These are phyloP conservation scores for Moesziomyces sp. DNA, from an alignment of 1,284 basidiomycete species.

Conservation along the genomic window DNA sequence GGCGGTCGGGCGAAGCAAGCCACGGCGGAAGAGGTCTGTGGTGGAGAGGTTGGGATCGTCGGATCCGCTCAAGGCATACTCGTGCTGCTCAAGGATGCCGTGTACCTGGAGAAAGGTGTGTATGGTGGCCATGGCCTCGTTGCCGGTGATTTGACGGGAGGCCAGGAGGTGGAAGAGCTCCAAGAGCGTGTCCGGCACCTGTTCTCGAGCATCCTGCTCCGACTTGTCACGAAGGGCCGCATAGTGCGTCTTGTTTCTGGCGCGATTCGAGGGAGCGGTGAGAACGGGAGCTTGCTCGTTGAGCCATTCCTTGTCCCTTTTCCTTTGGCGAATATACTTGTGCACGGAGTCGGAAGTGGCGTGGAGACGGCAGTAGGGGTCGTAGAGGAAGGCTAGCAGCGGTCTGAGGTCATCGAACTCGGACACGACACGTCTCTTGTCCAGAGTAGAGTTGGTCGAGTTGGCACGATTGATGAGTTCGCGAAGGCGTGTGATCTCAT, in stretches of 20 bases:
- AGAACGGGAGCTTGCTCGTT: conserved; percentile 36
- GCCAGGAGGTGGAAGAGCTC: conserved; percentile 39
- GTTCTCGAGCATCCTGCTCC: conserved; percentile 22
- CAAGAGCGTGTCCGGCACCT: conserved; percentile 18
- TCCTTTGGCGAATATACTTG: conserved; percentile 28
- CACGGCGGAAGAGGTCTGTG: conserved; percentile 24
- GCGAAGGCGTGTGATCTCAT: conserved; percentile 42
- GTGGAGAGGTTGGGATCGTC: conserved; percentile 25
- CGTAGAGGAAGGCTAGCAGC: conserved; percentile 39
- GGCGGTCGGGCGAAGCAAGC: conserved; percentile 30
- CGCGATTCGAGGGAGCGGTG: conserved; percentile 18
- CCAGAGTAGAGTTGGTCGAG: conserved; percentile 39
- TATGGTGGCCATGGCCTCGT: conserved; percentile 35
- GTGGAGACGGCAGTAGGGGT: conserved; percentile 41
- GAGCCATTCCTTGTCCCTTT: conserved; percentile 34
- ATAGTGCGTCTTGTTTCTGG: conserved; percentile 12
- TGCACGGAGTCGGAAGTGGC: conserved; percentile 35
- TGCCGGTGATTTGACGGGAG: conserved; percentile 32
- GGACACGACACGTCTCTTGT: conserved; percentile 36
- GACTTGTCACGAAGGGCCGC: conserved; percentile 27
- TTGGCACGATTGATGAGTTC: conserved; percentile 46
- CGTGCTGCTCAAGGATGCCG: conserved; percentile 44
- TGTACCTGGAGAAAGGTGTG: conserved; percentile 36
- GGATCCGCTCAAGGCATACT: conserved; percentile 21
- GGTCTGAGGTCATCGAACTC: conserved; percentile 34